phyloP scores from a whole-genome alignment of 2,329 filamentous ascomycete species.

The Mycosphaerella sp. region DNA sequence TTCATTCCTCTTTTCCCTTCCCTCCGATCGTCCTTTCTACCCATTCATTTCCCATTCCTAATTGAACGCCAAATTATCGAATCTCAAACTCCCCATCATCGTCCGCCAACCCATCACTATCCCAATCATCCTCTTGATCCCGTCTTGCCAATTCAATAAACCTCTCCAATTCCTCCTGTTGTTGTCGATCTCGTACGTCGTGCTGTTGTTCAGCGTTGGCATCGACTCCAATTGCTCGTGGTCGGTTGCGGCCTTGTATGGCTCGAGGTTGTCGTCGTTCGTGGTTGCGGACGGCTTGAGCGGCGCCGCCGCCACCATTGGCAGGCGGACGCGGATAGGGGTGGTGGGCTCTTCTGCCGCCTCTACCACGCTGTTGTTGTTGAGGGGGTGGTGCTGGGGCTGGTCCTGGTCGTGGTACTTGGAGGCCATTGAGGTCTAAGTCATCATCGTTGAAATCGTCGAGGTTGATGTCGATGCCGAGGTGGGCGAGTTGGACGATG shows the following conservation, averaged over 20 bases:
- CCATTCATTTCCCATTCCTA: no score
- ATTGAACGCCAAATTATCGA: neutral
- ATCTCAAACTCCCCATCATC: constrained; percentile 30
- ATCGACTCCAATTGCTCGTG: constrained; percentile 5
- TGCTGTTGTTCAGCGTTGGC: constrained; percentile 9
- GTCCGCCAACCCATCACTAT: constrained; percentile 51
- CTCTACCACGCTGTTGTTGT: constrained; percentile 5
- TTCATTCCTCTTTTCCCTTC: no score
- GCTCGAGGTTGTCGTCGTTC: constrained; percentile 6
- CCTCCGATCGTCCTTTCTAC: no score
- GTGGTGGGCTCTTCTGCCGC: constrained; percentile 21
- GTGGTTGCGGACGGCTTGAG: constrained; percentile 22
- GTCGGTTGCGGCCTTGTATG: constrained; percentile 15
- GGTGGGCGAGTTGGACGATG: constrained; percentile 20
- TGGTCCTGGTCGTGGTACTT: neutral
- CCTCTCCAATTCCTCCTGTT: constrained; percentile 40
- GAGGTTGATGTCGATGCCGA: constrained; percentile 15
- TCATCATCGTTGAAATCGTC: constrained; percentile 3
- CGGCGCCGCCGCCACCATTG: constrained; percentile 6
- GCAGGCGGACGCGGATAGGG: constrained; percentile 24
- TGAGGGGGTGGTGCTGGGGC: constrained; percentile 3
- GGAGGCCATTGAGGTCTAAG: constrained; percentile 1
- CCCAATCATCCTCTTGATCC: constrained; percentile 55
- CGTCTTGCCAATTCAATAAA: constrained; percentile 49
- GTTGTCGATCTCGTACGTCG: constrained; percentile 22